Evolutionary conservation across 495 filamentous ascomycete species (phyloP).

Genomic region (Penicillium macrosclerotiorum): DNA sequence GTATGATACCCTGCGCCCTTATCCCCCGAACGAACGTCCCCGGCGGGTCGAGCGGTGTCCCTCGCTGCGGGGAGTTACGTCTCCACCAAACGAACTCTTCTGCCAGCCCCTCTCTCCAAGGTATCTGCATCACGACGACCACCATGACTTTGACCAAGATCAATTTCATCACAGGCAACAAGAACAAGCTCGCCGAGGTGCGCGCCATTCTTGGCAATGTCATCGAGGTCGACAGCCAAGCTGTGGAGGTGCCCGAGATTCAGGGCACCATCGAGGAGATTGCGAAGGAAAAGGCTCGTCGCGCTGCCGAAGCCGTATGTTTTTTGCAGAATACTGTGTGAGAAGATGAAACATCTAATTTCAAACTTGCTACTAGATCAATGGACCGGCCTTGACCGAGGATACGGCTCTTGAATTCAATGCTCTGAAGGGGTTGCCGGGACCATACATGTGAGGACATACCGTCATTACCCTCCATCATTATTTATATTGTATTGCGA

Average conservation of each 20-base stretch:
- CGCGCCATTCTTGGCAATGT: slow-evolving; percentile 75
- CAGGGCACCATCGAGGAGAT: slow-evolving; percentile 93
- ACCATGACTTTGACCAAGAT: slow-evolving; percentile 45
- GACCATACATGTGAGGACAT: slow-evolving; percentile 83
- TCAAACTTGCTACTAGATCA: slow-evolving; percentile 53
- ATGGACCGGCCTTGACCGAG: slow-evolving; percentile 89
- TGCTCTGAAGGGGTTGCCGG: slow-evolving; percentile 84
- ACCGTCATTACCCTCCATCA: not conserved
- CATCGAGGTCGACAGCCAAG: slow-evolving; percentile 69
- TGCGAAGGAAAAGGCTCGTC: slow-evolving; percentile 77
- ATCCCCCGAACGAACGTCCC: not conserved
- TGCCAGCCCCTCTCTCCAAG: not conserved
- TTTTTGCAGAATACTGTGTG: not conserved
- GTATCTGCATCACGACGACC: not conserved
- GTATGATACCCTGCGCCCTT: not conserved
- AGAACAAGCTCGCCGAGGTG: slow-evolving; percentile 87
- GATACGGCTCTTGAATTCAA: slow-evolving; percentile 94
- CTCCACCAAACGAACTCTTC: slow-evolving; percentile 1
- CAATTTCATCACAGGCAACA: slow-evolving; percentile 96
- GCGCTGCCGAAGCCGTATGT: slow-evolving; percentile 54
- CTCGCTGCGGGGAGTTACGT: slow-evolving; percentile 2
- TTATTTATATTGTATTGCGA: too few relatives aligned
- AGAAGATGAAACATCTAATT: too few relatives aligned
- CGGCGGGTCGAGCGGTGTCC: slow-evolving; percentile 4
- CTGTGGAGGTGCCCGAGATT: slow-evolving; percentile 80